These are phyloP conservation scores for Raphanus sativus DNA, from an alignment of 345 rosid genomes.

Conservation along the genomic window DNA sequence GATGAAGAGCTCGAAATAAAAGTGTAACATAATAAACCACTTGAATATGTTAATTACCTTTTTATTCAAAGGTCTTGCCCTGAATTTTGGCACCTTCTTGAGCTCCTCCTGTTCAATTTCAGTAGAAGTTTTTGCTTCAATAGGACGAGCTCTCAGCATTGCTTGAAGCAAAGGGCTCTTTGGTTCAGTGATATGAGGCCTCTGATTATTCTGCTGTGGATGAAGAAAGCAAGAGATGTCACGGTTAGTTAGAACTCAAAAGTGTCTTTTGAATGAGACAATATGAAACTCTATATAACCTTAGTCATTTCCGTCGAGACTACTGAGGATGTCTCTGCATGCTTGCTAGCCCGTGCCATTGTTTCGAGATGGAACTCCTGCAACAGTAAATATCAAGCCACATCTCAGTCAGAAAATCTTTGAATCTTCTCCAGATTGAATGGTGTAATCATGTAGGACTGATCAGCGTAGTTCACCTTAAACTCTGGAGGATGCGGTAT, in stretches of 20 bases:
- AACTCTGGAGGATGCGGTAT: not conserved
- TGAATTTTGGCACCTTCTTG: slow-evolving; percentile 74
- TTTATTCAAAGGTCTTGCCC: slow-evolving; percentile 81
- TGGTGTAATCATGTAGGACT: not conserved
- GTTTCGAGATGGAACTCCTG: not conserved
- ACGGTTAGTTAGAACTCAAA: not conserved
- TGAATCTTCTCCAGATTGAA: not conserved
- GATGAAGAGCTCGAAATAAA: not conserved
- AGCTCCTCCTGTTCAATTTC: slow-evolving; percentile 81
- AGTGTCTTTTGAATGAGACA: not conserved
- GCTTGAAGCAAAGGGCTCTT: slow-evolving; percentile 61
- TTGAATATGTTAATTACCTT: slow-evolving; percentile 51
- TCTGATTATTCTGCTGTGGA: slow-evolving; percentile 50
- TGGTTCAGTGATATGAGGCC: slow-evolving; percentile 60
- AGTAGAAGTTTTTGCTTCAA: slow-evolving; percentile 37
- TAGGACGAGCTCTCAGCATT: slow-evolving; percentile 8
- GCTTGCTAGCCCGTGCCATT: not conserved
- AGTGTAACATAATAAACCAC: not conserved
- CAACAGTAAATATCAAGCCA: not conserved
- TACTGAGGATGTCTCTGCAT: not conserved
- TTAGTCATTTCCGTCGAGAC: not conserved
- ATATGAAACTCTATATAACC: not conserved
- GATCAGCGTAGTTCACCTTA: not conserved
- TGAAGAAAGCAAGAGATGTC: not conserved
- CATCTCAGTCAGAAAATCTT: not conserved